Evolutionary conservation across 2,329 filamentous ascomycete genomes (phyloP), one percentile per base, ranked within the genome.

Genomic region (Ampelomyces quisqualis): DNA sequence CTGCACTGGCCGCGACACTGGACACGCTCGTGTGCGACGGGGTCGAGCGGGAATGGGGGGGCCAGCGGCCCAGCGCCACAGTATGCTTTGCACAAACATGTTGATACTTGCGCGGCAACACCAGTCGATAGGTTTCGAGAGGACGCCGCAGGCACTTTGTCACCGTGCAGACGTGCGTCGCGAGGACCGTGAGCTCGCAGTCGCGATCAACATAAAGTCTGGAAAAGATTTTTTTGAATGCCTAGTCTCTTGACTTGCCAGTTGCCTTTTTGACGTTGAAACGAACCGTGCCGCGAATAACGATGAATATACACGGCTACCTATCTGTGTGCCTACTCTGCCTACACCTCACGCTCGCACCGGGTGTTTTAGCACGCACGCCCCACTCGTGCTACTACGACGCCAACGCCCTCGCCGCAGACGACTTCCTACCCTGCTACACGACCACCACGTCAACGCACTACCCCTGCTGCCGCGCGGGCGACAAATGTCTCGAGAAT

Each of bases 341-440:
- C 9, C 10, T 24, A 3, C 14, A 6, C 9, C 11, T 14, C 14
- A 24, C 7, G 10, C 13, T 28, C 5, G n/a, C 26, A 13, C n/a
- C 15, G 7, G 15, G n/a, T 14, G 15, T 11, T 14, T 28, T 9
- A 8, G 32, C 30, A 13, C 31, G 9, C 2, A 37, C 36, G 14
- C 47, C 32, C 1, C 40, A 38, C 13, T 23, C 42, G 5, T 60
- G 54, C 35, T 57, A 57, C 32, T 52, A 47, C 27, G 42, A 38
- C 13, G 31, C 18, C 9, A 33, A 40, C 28, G 20, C 42, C 14
- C 47, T 53, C 8, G 54, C 53, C 3, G 27, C 45, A 10, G 38
- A 45, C 19, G 34, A 48, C 24, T 33, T 55, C 11, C 34, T 58
- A 1, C 55, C 56, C 4, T 60, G 56, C 38, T 60, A 51, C 21